Evolutionary conservation across 1,284 basidiomycete genomes (phyloP).

Genomic region (Heterobasidion parviporum): DNA sequence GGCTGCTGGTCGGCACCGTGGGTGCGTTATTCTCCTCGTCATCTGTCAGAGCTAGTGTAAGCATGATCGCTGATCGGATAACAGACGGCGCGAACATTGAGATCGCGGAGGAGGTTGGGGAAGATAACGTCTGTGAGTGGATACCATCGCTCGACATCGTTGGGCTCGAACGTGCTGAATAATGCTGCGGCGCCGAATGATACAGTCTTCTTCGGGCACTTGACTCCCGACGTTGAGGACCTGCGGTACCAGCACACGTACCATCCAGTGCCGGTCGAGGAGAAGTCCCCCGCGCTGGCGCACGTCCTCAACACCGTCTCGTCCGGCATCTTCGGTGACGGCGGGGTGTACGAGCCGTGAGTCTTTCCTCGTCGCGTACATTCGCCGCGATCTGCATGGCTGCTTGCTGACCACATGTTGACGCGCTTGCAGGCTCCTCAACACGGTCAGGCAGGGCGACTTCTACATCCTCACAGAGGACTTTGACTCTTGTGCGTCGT

Average conservation of each 20-base stretch:
- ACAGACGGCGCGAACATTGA: conserved; percentile 86
- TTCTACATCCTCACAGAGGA: conserved; percentile 83
- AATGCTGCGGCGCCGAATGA: conserved; percentile 1
- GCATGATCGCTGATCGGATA: conserved; percentile 23
- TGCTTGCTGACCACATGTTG: conserved; percentile 13
- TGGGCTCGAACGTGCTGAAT: not conserved
- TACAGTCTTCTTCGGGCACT: conserved; percentile 76
- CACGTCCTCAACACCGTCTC: conserved; percentile 68
- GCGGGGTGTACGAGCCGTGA: conserved; percentile 68
- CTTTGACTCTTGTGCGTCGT: conserved; percentile 74
- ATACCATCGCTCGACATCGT: not conserved
- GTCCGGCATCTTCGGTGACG: conserved; percentile 70
- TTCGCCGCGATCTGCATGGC: not conserved
- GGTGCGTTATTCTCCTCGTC: conserved; percentile 21
- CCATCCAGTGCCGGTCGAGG: conserved; percentile 68
- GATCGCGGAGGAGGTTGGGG: conserved; percentile 85
- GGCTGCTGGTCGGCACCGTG: conserved; percentile 74
- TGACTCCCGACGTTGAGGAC: conserved; percentile 77
- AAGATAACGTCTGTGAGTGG: conserved; percentile 60
- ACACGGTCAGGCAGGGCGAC: conserved; percentile 72
- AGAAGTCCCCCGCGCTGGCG: conserved; percentile 76
- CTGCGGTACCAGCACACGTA: conserved; percentile 79
- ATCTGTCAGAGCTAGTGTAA: not conserved
- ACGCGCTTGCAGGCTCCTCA: conserved; percentile 40
- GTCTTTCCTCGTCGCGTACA: conserved; percentile 20